Percentiles rank a stretch among this genome's conserved stretches.
Evolutionary conservation across 257 asterid genomes (phyloP).

Genomic region (Mitragyna speciosa): DNA sequence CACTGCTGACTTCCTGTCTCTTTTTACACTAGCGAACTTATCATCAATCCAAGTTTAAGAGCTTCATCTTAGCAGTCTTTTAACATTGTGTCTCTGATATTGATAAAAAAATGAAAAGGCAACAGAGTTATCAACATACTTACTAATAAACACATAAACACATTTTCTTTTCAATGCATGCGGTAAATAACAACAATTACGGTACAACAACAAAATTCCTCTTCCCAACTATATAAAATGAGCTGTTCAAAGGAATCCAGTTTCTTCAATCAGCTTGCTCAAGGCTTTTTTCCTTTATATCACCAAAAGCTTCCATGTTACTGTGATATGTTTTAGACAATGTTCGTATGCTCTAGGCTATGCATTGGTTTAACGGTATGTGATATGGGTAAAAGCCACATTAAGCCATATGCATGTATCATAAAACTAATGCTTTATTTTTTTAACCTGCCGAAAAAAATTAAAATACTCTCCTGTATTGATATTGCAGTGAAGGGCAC

Average conservation of each 20-base stretch:
- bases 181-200: not conserved
- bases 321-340: no score
- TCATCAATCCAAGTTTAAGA: not conserved
- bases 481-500: constrained; percentile 38
- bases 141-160: not conserved
- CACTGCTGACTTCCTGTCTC: not conserved
- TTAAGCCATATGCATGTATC: not conserved
- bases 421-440: not conserved
- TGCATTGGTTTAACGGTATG: not conserved
- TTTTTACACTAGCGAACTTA: not conserved
- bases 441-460: constrained; percentile 1
- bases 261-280: not conserved
- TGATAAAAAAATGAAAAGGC: not conserved
- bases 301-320: not conserved
- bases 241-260: not conserved
- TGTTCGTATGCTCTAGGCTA: not conserved
- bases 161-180: not conserved
- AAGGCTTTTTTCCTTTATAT: not conserved
- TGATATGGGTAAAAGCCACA: not conserved
- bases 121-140: no score
- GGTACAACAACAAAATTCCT: not conserved
- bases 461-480: constrained; percentile 38
- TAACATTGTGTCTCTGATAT: not conserved
- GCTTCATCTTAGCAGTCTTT: not conserved
- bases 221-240: not conserved